Evolutionary conservation across 805 yeast genomes (phyloP).

Genomic region (Yamadazyma akitaensis): DNA sequence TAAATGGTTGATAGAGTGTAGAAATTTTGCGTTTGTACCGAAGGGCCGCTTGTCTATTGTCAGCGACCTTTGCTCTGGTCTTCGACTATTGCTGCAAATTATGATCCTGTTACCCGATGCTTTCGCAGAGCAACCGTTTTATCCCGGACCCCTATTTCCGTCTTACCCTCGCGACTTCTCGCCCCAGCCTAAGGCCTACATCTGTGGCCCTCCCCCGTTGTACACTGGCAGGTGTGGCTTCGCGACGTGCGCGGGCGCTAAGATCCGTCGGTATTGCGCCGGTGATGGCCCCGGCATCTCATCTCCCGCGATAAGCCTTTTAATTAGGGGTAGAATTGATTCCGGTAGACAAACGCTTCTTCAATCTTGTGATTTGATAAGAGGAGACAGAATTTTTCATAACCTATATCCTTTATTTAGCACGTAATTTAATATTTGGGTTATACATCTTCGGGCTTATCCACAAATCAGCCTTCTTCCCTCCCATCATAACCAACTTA

Average conservation of each 20-base stretch:
- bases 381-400: slow-evolving; percentile 1
- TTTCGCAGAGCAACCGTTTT: background rate
- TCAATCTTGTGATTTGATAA: slow-evolving; percentile 10
- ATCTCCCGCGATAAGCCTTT: background rate
- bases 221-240: too few relatives aligned
- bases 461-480: background rate
- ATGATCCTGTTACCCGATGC: background rate
- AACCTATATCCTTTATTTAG: too few relatives aligned
- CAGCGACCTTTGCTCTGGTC: background rate
- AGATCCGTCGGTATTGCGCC: background rate
- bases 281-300: too few relatives aligned
- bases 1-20: background rate
- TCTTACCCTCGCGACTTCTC: background rate
- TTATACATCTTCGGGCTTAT: too few relatives aligned
- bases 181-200: background rate
- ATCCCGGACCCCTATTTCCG: background rate
- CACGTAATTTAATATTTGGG: too few relatives aligned
- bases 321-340: slow-evolving; percentile 2
- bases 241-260: too few relatives aligned
- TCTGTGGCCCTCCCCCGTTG: too few relatives aligned
- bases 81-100: background rate
- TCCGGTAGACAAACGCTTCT: slow-evolving; percentile 2
- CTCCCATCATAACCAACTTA: background rate
- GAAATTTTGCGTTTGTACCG: background rate
- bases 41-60: background rate